These are phyloP conservation scores for Kodamaea laetipori DNA, from an alignment of 805 yeast genomes.

Conservation along the genomic window DNA sequence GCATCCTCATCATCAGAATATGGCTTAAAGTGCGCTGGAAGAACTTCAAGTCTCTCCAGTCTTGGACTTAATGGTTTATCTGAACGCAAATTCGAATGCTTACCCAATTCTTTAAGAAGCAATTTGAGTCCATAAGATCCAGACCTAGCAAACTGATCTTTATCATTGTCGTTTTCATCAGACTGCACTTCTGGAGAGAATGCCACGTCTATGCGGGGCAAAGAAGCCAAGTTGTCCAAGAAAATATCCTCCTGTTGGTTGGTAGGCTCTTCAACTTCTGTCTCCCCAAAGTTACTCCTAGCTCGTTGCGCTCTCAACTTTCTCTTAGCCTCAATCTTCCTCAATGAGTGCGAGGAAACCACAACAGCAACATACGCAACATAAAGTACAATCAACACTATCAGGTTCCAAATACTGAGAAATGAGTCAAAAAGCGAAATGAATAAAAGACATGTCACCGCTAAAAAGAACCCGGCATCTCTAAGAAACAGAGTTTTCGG, in stretches of 20 bases:
- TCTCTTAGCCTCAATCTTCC: conserved; percentile 17
- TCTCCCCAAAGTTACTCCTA: conserved; percentile 22
- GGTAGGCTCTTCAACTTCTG: conserved; percentile 5
- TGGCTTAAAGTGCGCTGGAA: conserved; percentile 5
- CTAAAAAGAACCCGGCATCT: conserved; percentile 61
- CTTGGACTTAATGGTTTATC: neutral
- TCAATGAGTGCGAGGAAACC: conserved; percentile 22
- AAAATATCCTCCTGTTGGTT: conserved; percentile 20
- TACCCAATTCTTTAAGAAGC: conserved; percentile 34
- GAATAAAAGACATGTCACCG: conserved; percentile 52
- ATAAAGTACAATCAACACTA: conserved; percentile 58
- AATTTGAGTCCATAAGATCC: conserved; percentile 38
- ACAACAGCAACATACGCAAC: conserved; percentile 55
- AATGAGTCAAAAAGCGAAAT: conserved; percentile 55
- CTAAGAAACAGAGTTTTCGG: conserved; percentile 52
- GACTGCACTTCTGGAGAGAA: conserved; percentile 1
- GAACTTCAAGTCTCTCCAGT: neutral
- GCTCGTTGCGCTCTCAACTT: conserved; percentile 24
- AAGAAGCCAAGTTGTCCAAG: conserved; percentile 22
- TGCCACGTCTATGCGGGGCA: conserved; percentile 34
- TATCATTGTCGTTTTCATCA: conserved; percentile 5
- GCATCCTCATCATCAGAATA: conserved; percentile 4
- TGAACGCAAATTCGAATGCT: conserved; percentile 23
- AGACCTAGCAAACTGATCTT: conserved; percentile 11
- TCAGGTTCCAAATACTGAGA: conserved; percentile 57